These are phyloP conservation scores for Parafenestella ontariensis DNA, from an alignment of 2,329 filamentous ascomycete genomes.

Conservation along the genomic window DNA sequence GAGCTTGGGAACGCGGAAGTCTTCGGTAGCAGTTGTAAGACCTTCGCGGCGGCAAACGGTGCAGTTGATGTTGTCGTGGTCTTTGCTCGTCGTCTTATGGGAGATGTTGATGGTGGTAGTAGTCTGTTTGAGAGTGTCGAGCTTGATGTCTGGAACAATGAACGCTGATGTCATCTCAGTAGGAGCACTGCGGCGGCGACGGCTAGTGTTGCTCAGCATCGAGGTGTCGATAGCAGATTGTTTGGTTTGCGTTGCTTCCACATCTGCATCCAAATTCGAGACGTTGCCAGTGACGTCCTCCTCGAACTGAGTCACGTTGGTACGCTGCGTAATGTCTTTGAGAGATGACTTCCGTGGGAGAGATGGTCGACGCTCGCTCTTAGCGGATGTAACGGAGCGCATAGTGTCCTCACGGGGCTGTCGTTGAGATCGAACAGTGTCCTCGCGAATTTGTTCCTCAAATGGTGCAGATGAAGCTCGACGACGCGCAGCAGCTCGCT, in stretches of 20 bases:
- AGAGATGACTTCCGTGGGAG: conserved; percentile 63
- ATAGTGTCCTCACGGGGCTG: conserved; percentile 50
- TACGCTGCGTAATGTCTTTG: conserved; percentile 55
- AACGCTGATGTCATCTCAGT: conserved; percentile 69
- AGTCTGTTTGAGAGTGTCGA: conserved; percentile 45
- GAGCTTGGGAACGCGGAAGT: conserved; percentile 56
- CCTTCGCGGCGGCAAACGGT: conserved; percentile 61
- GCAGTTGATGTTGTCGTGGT: conserved; percentile 63
- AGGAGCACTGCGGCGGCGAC: conserved; percentile 57
- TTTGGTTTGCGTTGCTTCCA: conserved; percentile 39
- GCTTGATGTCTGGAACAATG: conserved; percentile 68
- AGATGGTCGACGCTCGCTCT: conserved; percentile 49
- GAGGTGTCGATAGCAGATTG: conserved; percentile 47
- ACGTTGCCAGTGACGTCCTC: conserved; percentile 46
- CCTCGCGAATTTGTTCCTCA: conserved; percentile 45
- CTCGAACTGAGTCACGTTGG: conserved; percentile 33
- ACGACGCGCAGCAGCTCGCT: conserved; percentile 54
- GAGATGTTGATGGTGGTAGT: conserved; percentile 26
- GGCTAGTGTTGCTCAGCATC: conserved; percentile 57
- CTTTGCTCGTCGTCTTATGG: conserved; percentile 42
- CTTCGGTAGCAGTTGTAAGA: conserved; percentile 34
- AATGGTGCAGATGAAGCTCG: conserved; percentile 24
- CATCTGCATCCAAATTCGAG: conserved; percentile 35
- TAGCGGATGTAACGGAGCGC: conserved; percentile 46
- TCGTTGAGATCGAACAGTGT: conserved; percentile 49